Base-by-base conservation (phyloP, 129 eudicot genomes). In the Sambucus nigra region DNA sequence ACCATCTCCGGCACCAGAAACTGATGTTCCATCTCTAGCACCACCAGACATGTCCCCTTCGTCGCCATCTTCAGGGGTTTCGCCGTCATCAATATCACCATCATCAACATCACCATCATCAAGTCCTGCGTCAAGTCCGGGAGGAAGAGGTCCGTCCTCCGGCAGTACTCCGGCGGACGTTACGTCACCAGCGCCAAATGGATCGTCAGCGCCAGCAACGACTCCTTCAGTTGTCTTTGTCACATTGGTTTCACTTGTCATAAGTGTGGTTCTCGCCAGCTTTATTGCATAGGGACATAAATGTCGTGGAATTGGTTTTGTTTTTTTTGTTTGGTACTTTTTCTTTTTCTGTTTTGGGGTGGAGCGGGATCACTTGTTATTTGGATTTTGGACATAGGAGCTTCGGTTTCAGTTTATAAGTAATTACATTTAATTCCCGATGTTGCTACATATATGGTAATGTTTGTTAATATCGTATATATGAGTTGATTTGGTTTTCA, bases 191-290 rank as follows among this genome's bases (percentile, higher is more conserved):
- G 46, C 61, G 3, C 39, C 63, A 46, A 10, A 40, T 4, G 31
- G 38, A 2, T 65, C 77, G 11, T 53, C 47, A 45, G 71, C 77
- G 14, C 33, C 63, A 2, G 62, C 63, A 16, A 24, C 25, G 11
- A 20, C 50, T 26, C 47, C 68, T 21, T 59, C 72, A 33, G 15
- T 35, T 53, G 25, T 49, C 9, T 0, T 38, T 33, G 46, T 65
- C 32, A 46, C 71, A n/a, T 0, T 27, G 51, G 46, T 65, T 47
- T 53, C 66, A n/a, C 17, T 59, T 16, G 59, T 52, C 52, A 5
- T 19, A 5, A 60, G 63, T 42, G 28, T 48, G 38, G 41, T 32
- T 19, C 25, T 52, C 33, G 51, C 40, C 27, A 47, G 56, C 14
- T 20, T 41, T 33, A 0, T 44, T 44, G 5, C 38, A 5, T 31